Evolutionary conservation across 192 early-diverging fungal species (phyloP).

Genomic region (Funneliformis mosseae): DNA sequence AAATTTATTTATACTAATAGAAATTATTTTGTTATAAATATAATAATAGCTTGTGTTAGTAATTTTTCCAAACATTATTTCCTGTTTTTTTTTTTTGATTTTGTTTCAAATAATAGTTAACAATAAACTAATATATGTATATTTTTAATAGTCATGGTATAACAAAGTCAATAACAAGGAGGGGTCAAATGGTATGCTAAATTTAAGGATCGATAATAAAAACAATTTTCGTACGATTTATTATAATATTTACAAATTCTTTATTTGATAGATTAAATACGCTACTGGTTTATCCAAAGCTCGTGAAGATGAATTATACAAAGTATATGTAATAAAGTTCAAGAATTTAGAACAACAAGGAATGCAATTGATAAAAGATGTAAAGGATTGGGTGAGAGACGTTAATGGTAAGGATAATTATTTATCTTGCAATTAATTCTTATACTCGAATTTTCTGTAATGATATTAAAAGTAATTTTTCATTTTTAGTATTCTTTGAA

Average conservation of each 20-base stretch:
- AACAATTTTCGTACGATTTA: not conserved
- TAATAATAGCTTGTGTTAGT: slow-evolving; percentile 18
- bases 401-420: slow-evolving; percentile 47
- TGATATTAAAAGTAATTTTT: not conserved
- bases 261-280: slow-evolving; percentile 52
- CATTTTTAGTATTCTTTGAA: slow-evolving; percentile 52
- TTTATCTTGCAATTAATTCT: not conserved
- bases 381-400: slow-evolving; percentile 49
- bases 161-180: slow-evolving; percentile 67
- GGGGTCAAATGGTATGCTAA: slow-evolving; percentile 48
- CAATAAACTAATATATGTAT: not conserved
- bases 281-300: slow-evolving; percentile 61
- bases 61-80: not conserved
- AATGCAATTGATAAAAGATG: slow-evolving; percentile 51
- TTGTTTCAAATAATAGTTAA: not conserved
- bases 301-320: slow-evolving; percentile 62
- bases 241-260: not conserved
- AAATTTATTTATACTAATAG: not conserved
- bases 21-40: not conserved
- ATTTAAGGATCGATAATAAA: not conserved
- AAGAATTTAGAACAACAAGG: slow-evolving; percentile 54
- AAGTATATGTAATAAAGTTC: slow-evolving; percentile 58
- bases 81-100: not conserved
- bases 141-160: slow-evolving; percentile 66
- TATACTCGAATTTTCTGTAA: not conserved